phyloP scores from a whole-genome alignment of 257 asterid genomes.

The Ehretia macrophylla region DNA sequence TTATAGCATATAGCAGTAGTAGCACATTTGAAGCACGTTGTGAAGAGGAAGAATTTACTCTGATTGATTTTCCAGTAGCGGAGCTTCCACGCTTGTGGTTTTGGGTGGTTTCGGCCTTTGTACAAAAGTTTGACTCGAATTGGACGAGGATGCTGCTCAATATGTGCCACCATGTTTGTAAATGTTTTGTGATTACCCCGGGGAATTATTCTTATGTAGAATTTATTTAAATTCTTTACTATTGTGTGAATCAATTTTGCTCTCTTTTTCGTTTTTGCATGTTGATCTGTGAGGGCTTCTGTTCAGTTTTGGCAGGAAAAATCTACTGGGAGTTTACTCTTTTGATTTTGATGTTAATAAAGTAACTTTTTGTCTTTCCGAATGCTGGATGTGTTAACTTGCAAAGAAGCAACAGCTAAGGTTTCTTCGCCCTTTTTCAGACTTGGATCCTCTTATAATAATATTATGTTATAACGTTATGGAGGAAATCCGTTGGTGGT shows the following conservation, averaged over 20 bases:
- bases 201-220: conserved; percentile 3
- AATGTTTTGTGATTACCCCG: conserved; percentile 9
- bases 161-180: conserved; percentile 8
- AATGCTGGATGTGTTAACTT: too few relatives aligned
- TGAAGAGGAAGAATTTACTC: background rate
- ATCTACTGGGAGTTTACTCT: too few relatives aligned
- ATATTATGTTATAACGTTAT: too few relatives aligned
- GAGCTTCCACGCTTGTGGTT: conserved; percentile 19
- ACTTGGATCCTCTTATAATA: too few relatives aligned
- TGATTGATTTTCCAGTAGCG: conserved; percentile 13
- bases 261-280: background rate
- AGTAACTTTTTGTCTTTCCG: too few relatives aligned
- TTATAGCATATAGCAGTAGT: conserved; percentile 20
- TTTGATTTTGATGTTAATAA: too few relatives aligned
- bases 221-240: conserved; percentile 4
- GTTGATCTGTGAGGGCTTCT: background rate
- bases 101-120: conserved; percentile 14
- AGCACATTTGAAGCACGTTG: conserved; percentile 8
- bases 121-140: conserved; percentile 13
- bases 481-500: too few relatives aligned
- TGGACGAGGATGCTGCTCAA: too few relatives aligned
- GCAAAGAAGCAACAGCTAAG: too few relatives aligned
- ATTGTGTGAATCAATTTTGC: conserved; percentile 4
- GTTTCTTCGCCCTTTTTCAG: too few relatives aligned
- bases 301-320: background rate